Evolutionary conservation across 2,329 filamentous ascomycete species (phyloP).

Genomic region (Macrophomina tecta): DNA sequence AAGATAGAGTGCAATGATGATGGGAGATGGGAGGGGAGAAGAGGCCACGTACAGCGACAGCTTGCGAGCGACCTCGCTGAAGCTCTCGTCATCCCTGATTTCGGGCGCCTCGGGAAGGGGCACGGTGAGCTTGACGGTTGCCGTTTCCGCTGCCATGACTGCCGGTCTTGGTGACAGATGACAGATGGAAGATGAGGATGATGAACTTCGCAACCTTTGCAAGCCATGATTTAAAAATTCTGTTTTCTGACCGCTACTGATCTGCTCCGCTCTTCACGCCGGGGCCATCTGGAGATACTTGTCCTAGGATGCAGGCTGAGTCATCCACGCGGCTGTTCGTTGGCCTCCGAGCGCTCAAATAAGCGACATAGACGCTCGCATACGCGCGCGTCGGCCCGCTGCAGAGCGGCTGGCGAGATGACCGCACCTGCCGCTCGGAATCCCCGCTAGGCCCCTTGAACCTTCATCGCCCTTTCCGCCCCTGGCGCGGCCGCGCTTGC

Average conservation of each 20-base stretch:
- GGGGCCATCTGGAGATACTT: not conserved
- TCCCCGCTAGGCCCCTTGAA: too few relatives aligned
- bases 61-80: conserved; percentile 70
- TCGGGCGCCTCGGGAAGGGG: conserved; percentile 56
- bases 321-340: too few relatives aligned
- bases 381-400: too few relatives aligned
- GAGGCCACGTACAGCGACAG: conserved; percentile 61
- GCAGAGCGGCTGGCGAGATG: too few relatives aligned
- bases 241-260: conserved; percentile 14
- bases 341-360: too few relatives aligned
- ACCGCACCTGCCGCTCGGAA: too few relatives aligned
- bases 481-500: too few relatives aligned
- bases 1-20: conserved; percentile 5
- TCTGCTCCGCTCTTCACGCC: conserved; percentile 11
- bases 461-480: too few relatives aligned
- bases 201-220: not conserved
- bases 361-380: not conserved
- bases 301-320: not conserved
- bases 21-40: conserved; percentile 10
- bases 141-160: conserved; percentile 21
- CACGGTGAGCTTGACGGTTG: conserved; percentile 15
- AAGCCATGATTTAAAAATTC: conserved; percentile 18
- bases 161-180: not conserved
- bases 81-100: conserved; percentile 64
- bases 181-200: conserved; percentile 21